Evolutionary conservation across 805 yeast species (phyloP), one percentile per base, ranked within the genome.

Genomic region (Pichia exigua): DNA sequence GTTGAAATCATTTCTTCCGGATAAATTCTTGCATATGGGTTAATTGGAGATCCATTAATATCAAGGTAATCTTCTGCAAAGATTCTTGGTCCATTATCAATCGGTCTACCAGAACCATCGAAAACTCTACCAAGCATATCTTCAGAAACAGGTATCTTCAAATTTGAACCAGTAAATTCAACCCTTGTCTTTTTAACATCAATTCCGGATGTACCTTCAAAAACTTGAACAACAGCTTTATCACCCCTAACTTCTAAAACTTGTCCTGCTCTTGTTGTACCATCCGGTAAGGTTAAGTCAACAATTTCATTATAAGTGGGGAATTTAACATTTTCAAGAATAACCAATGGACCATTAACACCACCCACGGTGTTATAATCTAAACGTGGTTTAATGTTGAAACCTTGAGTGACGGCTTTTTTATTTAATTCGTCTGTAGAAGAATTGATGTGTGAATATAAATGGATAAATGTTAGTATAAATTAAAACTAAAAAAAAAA

Each of bases 1-100:
- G 99, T 95, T 49, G 97, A 90, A 63, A 94, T 94, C 99, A 94
- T 94, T 76, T 94, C 99, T 77, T 94, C 99, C 30, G 99, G 99
- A 70, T 95, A 95, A 62, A 94, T 94, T 75, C 99, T 91, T 44
- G 97, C 95, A 70, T 73, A 94, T 50, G 99, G 99, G 68, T 94
- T 94, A 72, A 94, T 94, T 65, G 99, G 98, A 43, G 98, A 90
- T 53, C 99, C 99, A 70, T 94, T 95, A 68, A 94, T 95, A 71
- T 94, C 99, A 70, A 94, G 77, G 72, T 90, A 94, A 71, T 94
- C 99, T 73, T 94, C 99, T 52, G 99, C 99, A 66, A 94, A 86
- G 49, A 94, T 96, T 72, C 87, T 87, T 59, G 99, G 99, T 56
- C 99, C 99, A 62, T 90, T 89, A 70, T 94, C 99, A 62, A 88